These are phyloP conservation scores for Nevesoporus exiguus DNA, from an alignment of 768 basidiomycete genomes.

Conservation along the genomic window DNA sequence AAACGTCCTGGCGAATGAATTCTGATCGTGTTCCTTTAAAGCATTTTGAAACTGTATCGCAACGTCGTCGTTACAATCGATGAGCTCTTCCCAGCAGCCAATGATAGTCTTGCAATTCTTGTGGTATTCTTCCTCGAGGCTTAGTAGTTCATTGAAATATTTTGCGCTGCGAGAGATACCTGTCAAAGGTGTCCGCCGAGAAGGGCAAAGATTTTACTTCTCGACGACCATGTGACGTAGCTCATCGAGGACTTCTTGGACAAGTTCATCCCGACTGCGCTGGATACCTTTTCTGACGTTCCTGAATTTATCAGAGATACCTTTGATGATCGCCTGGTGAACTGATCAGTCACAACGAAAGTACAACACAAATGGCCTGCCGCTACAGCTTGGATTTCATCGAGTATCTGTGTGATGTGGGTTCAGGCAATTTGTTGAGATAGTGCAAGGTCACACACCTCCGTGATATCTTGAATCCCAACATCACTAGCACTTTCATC, in stretches of 20 bases:
- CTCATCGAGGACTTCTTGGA: constrained; percentile 43
- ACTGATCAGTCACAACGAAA: constrained; percentile 14
- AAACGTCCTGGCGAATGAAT: constrained; percentile 47
- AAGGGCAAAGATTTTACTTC: constrained; percentile 17
- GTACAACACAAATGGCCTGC: not conserved
- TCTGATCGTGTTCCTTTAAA: constrained; percentile 48
- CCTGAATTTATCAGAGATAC: constrained; percentile 47
- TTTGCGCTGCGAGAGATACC: constrained; percentile 35
- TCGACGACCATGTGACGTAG: constrained; percentile 40
- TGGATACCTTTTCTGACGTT: constrained; percentile 45
- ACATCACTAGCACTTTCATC: constrained; percentile 5
- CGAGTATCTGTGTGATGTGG: constrained; percentile 38
- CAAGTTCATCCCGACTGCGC: constrained; percentile 42
- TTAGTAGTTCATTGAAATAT: constrained; percentile 53
- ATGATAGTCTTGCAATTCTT: constrained; percentile 39
- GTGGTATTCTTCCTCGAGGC: constrained; percentile 54
- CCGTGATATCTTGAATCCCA: constrained; percentile 38
- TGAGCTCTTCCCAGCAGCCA: constrained; percentile 40
- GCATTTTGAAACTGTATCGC: constrained; percentile 34
- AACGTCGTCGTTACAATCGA: constrained; percentile 38
- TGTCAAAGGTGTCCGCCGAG: constrained; percentile 4
- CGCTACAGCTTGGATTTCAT: constrained; percentile 46
- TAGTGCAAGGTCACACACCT: constrained; percentile 31
- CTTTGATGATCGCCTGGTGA: constrained; percentile 45
- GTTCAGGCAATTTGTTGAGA: not conserved